Conservation (phyloP, 495 filamentous ascomycete genomes). For the Aspergillus panamensis region DNA sequence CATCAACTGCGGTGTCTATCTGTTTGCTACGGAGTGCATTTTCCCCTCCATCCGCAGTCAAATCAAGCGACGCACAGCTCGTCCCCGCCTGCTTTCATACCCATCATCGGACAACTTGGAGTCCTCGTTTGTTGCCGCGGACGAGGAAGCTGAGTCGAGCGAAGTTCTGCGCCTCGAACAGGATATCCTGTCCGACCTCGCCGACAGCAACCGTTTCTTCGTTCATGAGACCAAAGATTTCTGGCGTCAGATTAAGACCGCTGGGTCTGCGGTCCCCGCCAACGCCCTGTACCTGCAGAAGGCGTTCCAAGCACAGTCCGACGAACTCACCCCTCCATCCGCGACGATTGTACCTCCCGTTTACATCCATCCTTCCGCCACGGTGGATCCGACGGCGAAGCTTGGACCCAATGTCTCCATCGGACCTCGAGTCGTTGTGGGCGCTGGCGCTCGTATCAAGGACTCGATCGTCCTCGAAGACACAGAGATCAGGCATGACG, state of each 20-base stretch:
- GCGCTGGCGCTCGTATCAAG: constrained; percentile 87
- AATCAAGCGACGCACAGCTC: constrained; percentile 92
- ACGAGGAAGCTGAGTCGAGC: constrained; percentile 72
- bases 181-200: constrained; percentile 93
- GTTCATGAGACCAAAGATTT: constrained; percentile 99
- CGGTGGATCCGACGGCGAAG: constrained; percentile 92
- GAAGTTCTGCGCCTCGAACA: constrained; percentile 95
- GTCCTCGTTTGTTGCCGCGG: constrained; percentile 68
- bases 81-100: constrained; percentile 87
- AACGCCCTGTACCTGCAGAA: constrained; percentile 97
- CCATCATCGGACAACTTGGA: constrained; percentile 93
- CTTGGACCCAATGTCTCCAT: constrained; percentile 96
- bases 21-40: constrained; percentile 91
- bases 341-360: constrained; percentile 91
- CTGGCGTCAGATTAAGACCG: constrained; percentile 99
- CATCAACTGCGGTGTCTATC: constrained; percentile 99
- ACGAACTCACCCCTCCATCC: constrained; percentile 78
- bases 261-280: constrained; percentile 93
- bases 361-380: constrained; percentile 93
- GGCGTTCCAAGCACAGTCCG: constrained; percentile 78
- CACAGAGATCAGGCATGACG: constrained; percentile 93
- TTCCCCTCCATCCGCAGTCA: constrained; percentile 94
- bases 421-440: constrained; percentile 78
- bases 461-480: constrained; percentile 96
- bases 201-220: constrained; percentile 97